Conservation (phyloP, 352 stramenopile species). For the Phytophthora macrochlamydospora region DNA sequence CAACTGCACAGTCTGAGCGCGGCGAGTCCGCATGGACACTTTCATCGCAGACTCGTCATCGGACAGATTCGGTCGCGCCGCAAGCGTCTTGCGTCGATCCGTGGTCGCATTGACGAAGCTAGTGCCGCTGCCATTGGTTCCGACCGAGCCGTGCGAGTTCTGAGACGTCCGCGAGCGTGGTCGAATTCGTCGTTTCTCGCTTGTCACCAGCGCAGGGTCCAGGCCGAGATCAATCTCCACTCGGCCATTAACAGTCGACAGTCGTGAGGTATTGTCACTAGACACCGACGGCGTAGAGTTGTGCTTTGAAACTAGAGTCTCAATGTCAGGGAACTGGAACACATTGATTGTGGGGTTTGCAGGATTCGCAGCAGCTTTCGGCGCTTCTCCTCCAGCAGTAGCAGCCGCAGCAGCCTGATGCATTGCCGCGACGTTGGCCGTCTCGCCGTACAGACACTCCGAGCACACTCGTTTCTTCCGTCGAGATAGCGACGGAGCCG, state of each 20-base stretch:
- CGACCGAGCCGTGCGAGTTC: slow-evolving; percentile 21
- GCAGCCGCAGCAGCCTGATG: slow-evolving; percentile 14
- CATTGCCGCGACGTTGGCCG: slow-evolving; percentile 18
- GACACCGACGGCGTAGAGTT: slow-evolving; percentile 11
- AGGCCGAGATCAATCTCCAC: slow-evolving; percentile 34
- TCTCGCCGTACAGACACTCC: slow-evolving; percentile 63
- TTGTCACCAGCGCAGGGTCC: slow-evolving; percentile 29
- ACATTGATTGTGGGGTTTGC: slow-evolving; percentile 22
- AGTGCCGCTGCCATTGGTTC: slow-evolving; percentile 16
- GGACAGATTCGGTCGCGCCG: slow-evolving; percentile 14
- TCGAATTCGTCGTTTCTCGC: slow-evolving; percentile 14
- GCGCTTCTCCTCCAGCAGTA: slow-evolving; percentile 3
- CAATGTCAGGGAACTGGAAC: slow-evolving; percentile 32
- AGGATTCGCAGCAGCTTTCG: slow-evolving; percentile 3
- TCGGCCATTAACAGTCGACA: slow-evolving; percentile 9
- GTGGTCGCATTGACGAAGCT: slow-evolving; percentile 10
- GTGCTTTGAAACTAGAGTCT: slow-evolving; percentile 28
- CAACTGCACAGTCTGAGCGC: slow-evolving; percentile 48
- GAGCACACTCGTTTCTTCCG: slow-evolving; percentile 77
- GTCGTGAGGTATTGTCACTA: slow-evolving; percentile 4
- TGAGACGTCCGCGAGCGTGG: slow-evolving; percentile 25
- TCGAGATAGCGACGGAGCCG: slow-evolving; percentile 49
- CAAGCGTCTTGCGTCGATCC: slow-evolving; percentile 18
- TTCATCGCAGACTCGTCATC: slow-evolving; percentile 30
- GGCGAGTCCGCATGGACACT: slow-evolving; percentile 32